phyloP scores from a whole-genome alignment of 2,329 filamentous ascomycete species.

The Colletotrichum cuscutae region DNA sequence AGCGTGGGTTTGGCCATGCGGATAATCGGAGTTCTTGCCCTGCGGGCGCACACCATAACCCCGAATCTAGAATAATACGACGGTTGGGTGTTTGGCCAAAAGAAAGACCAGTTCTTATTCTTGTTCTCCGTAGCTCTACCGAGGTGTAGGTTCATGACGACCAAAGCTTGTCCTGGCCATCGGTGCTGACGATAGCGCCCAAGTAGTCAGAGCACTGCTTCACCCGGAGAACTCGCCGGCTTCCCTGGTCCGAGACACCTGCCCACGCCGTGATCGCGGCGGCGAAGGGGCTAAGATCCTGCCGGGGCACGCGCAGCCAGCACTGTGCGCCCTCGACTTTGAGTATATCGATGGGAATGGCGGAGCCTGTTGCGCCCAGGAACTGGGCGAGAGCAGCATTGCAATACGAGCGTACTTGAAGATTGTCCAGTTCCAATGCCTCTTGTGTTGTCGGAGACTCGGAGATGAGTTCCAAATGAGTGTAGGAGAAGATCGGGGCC shows the following conservation, averaged over 20 bases:
- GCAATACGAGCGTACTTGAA: constrained; percentile 72
- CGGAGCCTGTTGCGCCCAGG: constrained; percentile 74
- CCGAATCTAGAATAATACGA: constrained; percentile 32
- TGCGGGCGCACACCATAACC: constrained; percentile 28
- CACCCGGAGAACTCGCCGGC: constrained; percentile 64
- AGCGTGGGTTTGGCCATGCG: constrained; percentile 32
- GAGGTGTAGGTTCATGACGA: constrained; percentile 45
- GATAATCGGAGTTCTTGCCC: constrained; percentile 35
- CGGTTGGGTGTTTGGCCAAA: constrained; percentile 24
- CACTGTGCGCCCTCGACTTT: constrained; percentile 65
- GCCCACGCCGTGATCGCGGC: constrained; percentile 75
- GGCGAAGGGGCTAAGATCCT: constrained; percentile 69
- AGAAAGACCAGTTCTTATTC: background rate
- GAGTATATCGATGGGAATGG: constrained; percentile 77
- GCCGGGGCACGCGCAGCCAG: constrained; percentile 73
- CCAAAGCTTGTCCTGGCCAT: constrained; percentile 60
- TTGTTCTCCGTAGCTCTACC: background rate
- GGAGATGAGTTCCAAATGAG: constrained; percentile 61
- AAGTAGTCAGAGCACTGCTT: constrained; percentile 72
- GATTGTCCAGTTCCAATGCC: constrained; percentile 60
- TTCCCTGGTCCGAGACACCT: constrained; percentile 54
- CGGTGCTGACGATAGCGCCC: constrained; percentile 64
- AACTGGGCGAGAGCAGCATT: constrained; percentile 73
- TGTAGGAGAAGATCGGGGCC: constrained; percentile 65
- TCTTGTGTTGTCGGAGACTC: constrained; percentile 28